Percentiles rank a stretch among this genome's conserved stretches.
Evolutionary conservation across 495 filamentous ascomycete species (phyloP).

Genomic region (Usnea hakonensis): DNA sequence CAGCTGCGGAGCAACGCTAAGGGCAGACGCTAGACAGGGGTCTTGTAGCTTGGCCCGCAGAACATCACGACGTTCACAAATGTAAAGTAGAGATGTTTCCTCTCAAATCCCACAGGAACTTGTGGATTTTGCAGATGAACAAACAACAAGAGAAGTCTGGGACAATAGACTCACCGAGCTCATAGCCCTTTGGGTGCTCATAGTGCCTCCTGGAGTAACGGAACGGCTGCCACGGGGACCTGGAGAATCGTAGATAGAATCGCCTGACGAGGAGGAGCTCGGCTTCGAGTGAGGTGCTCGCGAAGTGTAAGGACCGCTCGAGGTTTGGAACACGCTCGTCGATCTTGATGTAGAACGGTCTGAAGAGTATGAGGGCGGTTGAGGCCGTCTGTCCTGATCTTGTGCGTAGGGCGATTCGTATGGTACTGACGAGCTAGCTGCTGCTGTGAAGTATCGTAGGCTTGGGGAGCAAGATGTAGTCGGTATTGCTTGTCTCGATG

Average conservation of each 20-base stretch:
- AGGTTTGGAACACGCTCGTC: background rate
- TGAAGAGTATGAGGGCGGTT: slow-evolving; percentile 1
- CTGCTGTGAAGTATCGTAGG: slow-evolving; percentile 13
- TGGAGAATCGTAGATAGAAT: slow-evolving; percentile 21
- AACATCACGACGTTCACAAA: background rate
- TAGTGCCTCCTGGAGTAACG: slow-evolving; percentile 16
- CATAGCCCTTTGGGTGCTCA: slow-evolving; percentile 19
- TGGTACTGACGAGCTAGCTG: slow-evolving; percentile 11
- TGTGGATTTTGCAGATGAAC: background rate
- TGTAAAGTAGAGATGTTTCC: background rate
- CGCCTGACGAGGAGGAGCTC: slow-evolving; percentile 7
- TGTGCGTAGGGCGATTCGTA: slow-evolving; percentile 25
- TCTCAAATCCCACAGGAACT: background rate
- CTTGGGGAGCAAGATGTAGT: slow-evolving; percentile 7
- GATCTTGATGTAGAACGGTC: slow-evolving; percentile 13
- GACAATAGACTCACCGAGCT: slow-evolving; percentile 22
- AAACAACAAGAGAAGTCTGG: slow-evolving; percentile 7
- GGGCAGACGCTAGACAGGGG: slow-evolving; percentile 8
- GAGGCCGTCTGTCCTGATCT: slow-evolving; percentile 6
- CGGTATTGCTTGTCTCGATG: slow-evolving; percentile 4
- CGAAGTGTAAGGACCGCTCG: background rate
- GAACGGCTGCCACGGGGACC: slow-evolving; percentile 3
- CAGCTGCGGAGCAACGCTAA: slow-evolving; percentile 5
- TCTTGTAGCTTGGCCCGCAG: background rate
- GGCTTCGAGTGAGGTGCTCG: background rate